These are phyloP conservation scores for Curvularia sp. DNA, from an alignment of 2,329 filamentous ascomycete genomes.

Conservation along the genomic window DNA sequence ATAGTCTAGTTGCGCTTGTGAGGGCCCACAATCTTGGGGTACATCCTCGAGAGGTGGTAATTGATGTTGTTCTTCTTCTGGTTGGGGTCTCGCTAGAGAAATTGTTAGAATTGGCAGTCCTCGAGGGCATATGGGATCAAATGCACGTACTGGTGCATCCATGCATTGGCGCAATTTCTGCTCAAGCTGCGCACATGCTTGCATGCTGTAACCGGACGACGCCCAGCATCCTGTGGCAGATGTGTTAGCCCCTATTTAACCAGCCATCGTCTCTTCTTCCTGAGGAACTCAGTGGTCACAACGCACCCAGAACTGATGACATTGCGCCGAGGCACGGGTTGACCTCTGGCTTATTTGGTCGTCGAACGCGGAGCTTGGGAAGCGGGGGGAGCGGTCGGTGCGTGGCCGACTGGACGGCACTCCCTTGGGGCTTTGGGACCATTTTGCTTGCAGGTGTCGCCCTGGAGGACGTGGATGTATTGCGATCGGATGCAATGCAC, in stretches of 20 bases:
- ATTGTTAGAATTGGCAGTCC: slow-evolving; percentile 13
- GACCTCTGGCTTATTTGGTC: slow-evolving; percentile 66
- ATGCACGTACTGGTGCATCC: slow-evolving; percentile 73
- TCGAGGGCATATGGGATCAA: not conserved
- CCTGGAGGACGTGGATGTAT: not conserved
- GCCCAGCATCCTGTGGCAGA: slow-evolving; percentile 76
- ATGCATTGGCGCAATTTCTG: slow-evolving; percentile 72
- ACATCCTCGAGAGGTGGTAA: slow-evolving; percentile 83
- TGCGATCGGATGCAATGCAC: not conserved
- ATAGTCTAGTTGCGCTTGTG: slow-evolving; percentile 66
- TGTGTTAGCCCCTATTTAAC: slow-evolving; percentile 28
- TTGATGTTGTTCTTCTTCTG: slow-evolving; percentile 83
- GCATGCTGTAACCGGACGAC: slow-evolving; percentile 72
- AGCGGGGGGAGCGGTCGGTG: slow-evolving; percentile 64
- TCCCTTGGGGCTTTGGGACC: slow-evolving; percentile 48
- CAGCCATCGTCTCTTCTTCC: not conserved
- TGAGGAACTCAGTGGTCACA: not conserved
- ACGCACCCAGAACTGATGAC: slow-evolving; percentile 69
- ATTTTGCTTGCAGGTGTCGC: slow-evolving; percentile 30
- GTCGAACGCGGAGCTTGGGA: slow-evolving; percentile 68
- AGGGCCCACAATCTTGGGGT: slow-evolving; percentile 73
- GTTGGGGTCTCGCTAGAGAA: slow-evolving; percentile 60
- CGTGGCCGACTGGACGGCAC: slow-evolving; percentile 46
- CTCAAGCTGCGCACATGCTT: slow-evolving; percentile 66
- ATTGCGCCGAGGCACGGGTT: slow-evolving; percentile 72